phyloP scores from a whole-genome alignment of 176 grass and related monocot genomes.

The Coix lacrymajobi region DNA sequence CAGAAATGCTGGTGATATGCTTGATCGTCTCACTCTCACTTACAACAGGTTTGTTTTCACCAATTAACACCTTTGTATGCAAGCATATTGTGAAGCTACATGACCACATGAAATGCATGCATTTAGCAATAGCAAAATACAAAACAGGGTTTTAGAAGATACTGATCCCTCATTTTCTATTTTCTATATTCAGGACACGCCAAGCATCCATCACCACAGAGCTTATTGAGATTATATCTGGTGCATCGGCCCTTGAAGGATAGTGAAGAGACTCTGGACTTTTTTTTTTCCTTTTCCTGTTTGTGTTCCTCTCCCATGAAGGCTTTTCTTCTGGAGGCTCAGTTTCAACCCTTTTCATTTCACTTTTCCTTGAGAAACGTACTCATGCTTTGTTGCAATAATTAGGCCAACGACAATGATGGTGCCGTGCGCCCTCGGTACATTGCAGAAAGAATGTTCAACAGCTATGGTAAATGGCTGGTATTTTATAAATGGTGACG shows the following conservation, averaged over 20 bases:
- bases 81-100: neutral
- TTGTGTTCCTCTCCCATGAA: conserved; percentile 1
- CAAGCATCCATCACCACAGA: conserved; percentile 96
- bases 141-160: neutral
- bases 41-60: conserved; percentile 83
- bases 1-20: conserved; percentile 96
- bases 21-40: conserved; percentile 84
- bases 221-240: conserved; percentile 93
- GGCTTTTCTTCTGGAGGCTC: neutral
- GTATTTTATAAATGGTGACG: neutral
- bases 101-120: conserved; percentile 35
- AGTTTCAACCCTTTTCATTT: neutral
- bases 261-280: conserved; percentile 22
- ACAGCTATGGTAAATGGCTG: neutral
- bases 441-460: neutral
- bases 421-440: neutral
- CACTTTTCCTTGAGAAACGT: neutral
- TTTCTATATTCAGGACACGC: conserved; percentile 68
- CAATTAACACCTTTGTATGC: conserved; percentile 32
- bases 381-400: conserved; percentile 29
- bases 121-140: conserved; percentile 20
- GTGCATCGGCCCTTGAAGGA: conserved; percentile 89
- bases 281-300: neutral
- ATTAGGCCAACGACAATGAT: conserved; percentile 6
- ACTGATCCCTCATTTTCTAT: conserved; percentile 12